Evolutionary conservation across 2,329 filamentous ascomycete species (phyloP).

Genomic region (Fusarium dimerum): DNA sequence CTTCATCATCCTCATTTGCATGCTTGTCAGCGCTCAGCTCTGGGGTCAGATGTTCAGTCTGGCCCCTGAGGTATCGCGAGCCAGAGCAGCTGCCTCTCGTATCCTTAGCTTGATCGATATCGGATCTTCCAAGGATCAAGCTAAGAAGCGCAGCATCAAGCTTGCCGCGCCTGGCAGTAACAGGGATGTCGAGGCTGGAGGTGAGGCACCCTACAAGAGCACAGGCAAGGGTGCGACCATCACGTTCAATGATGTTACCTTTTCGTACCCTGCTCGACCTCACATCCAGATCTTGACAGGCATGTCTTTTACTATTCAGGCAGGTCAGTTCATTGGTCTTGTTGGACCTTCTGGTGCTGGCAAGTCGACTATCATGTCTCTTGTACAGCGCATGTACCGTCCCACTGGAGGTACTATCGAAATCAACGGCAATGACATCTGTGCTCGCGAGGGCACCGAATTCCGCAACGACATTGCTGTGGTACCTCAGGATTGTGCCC

Average conservation of each 20-base stretch:
- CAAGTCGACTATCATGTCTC: conserved; percentile 65
- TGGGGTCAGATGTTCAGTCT: conserved; percentile 76
- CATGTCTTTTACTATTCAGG: conserved; percentile 56
- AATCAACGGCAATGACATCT: conserved; percentile 50
- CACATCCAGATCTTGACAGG: conserved; percentile 57
- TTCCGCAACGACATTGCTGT: conserved; percentile 57
- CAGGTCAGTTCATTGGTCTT: conserved; percentile 63
- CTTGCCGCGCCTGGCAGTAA: conserved; percentile 13
- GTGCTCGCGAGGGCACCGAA: conserved; percentile 39
- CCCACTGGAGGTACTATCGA: conserved; percentile 42
- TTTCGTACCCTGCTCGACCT: conserved; percentile 66
- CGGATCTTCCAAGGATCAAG: conserved; percentile 33
- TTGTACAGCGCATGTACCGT: conserved; percentile 53
- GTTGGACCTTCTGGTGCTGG: conserved; percentile 68
- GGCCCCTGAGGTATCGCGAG: conserved; percentile 72
- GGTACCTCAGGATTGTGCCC: conserved; percentile 58
- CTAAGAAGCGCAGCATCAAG: conserved; percentile 12
- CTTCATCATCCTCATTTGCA: conserved; percentile 70
- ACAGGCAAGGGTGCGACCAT: conserved; percentile 45
- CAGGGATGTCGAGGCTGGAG: conserved; percentile 42
- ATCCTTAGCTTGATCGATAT: conserved; percentile 55
- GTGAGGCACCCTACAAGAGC: conserved; percentile 27
- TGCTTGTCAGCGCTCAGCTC: conserved; percentile 71
- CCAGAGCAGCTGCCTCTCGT: conserved; percentile 60
- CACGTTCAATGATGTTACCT: conserved; percentile 59